Conservation (phyloP, 2,329 filamentous ascomycete species). For the Paecilomyces variotii region DNA sequence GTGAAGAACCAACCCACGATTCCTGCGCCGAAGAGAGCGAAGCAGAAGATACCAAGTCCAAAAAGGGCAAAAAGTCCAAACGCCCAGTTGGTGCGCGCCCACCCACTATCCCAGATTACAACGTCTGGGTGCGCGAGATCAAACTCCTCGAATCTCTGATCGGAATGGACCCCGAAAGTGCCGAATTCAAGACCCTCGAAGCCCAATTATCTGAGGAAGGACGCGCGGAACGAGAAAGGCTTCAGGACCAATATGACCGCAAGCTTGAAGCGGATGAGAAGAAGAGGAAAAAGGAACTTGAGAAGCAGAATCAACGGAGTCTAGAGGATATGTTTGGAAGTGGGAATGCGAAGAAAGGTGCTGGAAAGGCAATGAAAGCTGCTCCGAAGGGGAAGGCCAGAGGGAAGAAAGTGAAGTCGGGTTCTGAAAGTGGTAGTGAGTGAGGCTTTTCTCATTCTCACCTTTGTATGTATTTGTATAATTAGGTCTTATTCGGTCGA, state of each 20-base stretch:
- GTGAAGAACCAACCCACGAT: conserved; percentile 4
- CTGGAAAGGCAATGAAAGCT: conserved; percentile 6
- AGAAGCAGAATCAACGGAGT: conserved; percentile 31
- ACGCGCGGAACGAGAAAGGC: conserved; percentile 60
- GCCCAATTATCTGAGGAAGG: conserved; percentile 60
- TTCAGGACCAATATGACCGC: conserved; percentile 71
- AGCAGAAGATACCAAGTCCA: conserved; percentile 13
- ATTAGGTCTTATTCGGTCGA: neutral
- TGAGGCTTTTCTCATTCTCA: neutral
- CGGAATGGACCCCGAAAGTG: conserved; percentile 68
- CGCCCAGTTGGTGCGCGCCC: conserved; percentile 9
- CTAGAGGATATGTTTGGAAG: conserved; percentile 25
- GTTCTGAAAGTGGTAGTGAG: neutral
- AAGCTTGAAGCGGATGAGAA: conserved; percentile 55
- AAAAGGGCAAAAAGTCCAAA: conserved; percentile 16
- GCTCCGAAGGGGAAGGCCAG: conserved; percentile 6
- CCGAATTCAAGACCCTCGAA: conserved; percentile 63
- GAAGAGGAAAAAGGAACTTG: conserved; percentile 42
- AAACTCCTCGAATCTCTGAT: conserved; percentile 86
- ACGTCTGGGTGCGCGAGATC: conserved; percentile 87
- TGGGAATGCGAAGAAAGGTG: conserved; percentile 16
- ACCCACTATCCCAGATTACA: conserved; percentile 61
- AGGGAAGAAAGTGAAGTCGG: neutral
- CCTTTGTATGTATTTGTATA: neutral
- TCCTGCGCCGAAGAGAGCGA: conserved; percentile 9